Evolutionary conservation across 306 rosid genomes (phyloP).

Genomic region (Vigna radiata): DNA sequence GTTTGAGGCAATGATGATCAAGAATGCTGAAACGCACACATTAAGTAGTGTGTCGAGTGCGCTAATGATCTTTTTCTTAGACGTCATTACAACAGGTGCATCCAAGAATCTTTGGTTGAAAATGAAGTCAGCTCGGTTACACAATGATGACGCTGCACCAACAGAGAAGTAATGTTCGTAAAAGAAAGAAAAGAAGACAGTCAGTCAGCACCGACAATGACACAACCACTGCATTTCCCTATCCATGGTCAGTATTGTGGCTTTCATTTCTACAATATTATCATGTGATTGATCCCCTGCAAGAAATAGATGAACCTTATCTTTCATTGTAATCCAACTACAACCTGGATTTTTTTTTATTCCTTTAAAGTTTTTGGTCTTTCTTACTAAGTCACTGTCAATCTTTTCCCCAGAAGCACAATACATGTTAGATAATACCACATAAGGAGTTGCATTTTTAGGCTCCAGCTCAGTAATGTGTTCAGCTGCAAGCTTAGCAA

Average conservation of each 20-base stretch:
- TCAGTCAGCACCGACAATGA: slow-evolving; percentile 20
- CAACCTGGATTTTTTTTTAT: slow-evolving; percentile 76
- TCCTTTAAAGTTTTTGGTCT: slow-evolving; percentile 58
- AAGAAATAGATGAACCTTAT: slow-evolving; percentile 64
- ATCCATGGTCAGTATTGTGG: slow-evolving; percentile 43
- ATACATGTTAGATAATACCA: slow-evolving; percentile 68
- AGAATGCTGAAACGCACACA: neutral
- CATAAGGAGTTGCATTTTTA: slow-evolving; percentile 78
- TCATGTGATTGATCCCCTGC: slow-evolving; percentile 63
- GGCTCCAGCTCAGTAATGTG: slow-evolving; percentile 68
- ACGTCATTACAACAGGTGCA: neutral
- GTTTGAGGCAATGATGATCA: neutral
- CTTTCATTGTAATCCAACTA: slow-evolving; percentile 75
- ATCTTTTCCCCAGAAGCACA: slow-evolving; percentile 60
- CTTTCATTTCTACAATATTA: slow-evolving; percentile 50
- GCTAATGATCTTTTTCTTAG: neutral
- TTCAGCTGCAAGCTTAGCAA: slow-evolving; percentile 77
- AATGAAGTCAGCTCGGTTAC: slow-evolving; percentile 4
- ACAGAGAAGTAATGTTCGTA: neutral
- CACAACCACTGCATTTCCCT: slow-evolving; percentile 52
- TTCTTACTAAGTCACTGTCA: slow-evolving; percentile 59
- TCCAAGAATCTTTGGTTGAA: slow-evolving; percentile 7
- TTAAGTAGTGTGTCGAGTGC: neutral
- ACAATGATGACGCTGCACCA: slow-evolving; percentile 1
- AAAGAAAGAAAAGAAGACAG: slow-evolving; percentile 2